Percentiles rank a stretch among this genome's conserved stretches.
phyloP scores from a whole-genome alignment of 169 alveolate genomes.

The Babesia caballi region DNA sequence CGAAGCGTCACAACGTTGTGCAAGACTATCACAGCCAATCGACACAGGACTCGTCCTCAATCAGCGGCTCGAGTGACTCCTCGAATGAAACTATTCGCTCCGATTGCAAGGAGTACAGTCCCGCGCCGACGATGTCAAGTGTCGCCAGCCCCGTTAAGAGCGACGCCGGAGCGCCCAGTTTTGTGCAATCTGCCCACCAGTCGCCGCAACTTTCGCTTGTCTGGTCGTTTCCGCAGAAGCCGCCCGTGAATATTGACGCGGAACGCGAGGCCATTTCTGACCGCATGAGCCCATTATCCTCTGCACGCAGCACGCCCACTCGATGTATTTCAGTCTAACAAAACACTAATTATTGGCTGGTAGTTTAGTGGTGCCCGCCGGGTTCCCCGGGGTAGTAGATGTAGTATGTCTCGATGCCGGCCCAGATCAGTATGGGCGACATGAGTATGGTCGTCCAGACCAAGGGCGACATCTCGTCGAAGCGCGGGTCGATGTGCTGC shows the following conservation, averaged over 20 bases:
- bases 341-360: neutral
- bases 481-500: conserved; percentile 56
- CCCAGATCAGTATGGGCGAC: conserved; percentile 59
- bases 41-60: neutral
- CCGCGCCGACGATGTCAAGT: neutral
- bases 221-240: conserved; percentile 9
- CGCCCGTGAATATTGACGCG: neutral
- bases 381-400: conserved; percentile 30
- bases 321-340: conserved; percentile 25
- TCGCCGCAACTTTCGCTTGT: neutral
- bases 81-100: neutral
- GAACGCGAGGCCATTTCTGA: neutral
- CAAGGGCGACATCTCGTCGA: conserved; percentile 62
- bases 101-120: neutral
- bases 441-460: conserved; percentile 59
- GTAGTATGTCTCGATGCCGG: conserved; percentile 18
- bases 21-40: neutral
- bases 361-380: conserved; percentile 30
- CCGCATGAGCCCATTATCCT: neutral
- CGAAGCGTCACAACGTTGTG: conserved; percentile 1
- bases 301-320: conserved; percentile 19
- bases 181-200: neutral
- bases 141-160: neutral
- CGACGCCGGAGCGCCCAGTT: neutral
- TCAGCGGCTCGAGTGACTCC: neutral